Percentiles rank a stretch among this genome's conserved stretches.
Evolutionary conservation across 75 land plant genomes (phyloP).

Genomic region (Pinus albicaulis): DNA sequence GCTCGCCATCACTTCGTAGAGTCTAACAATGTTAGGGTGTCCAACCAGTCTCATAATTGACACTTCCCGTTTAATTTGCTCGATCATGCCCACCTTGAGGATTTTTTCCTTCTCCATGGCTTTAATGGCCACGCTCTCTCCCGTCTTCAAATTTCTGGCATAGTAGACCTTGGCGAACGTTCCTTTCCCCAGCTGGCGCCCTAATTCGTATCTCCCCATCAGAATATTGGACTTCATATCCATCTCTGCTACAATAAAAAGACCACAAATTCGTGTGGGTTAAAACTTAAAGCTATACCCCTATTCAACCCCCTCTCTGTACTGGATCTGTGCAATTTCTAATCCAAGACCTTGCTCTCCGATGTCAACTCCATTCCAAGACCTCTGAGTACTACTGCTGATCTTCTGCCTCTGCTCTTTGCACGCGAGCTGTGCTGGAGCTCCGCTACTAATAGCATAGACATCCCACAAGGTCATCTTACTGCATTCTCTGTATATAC

Average conservation of each 20-base stretch:
- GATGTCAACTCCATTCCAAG: not conserved
- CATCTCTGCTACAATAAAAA: not conserved
- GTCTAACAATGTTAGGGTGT: conserved; percentile 41
- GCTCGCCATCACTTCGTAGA: conserved; percentile 30
- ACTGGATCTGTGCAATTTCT: not conserved
- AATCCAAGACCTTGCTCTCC: conserved; percentile 6
- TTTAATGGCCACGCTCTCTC: conserved; percentile 9
- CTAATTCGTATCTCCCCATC: conserved; percentile 11
- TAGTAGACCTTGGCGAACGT: conserved; percentile 9
- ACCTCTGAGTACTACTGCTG: too few relatives aligned
- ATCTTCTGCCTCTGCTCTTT: too few relatives aligned
- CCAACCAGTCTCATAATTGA: conserved; percentile 33
- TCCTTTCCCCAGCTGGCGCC: conserved; percentile 4
- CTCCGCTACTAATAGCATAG: too few relatives aligned
- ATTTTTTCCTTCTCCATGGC: conserved; percentile 11
- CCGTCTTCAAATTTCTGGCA: conserved; percentile 11
- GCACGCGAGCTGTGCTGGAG: too few relatives aligned
- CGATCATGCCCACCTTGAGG: conserved; percentile 1
- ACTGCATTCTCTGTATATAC: too few relatives aligned
- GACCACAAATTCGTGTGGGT: not conserved
- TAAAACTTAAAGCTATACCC: too few relatives aligned
- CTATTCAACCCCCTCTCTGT: not conserved
- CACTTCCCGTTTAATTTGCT: conserved; percentile 41
- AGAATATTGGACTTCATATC: not conserved
- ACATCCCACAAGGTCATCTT: too few relatives aligned